Conservation (phyloP, 2,329 filamentous ascomycete species). For the Colletotrichum sp. region DNA sequence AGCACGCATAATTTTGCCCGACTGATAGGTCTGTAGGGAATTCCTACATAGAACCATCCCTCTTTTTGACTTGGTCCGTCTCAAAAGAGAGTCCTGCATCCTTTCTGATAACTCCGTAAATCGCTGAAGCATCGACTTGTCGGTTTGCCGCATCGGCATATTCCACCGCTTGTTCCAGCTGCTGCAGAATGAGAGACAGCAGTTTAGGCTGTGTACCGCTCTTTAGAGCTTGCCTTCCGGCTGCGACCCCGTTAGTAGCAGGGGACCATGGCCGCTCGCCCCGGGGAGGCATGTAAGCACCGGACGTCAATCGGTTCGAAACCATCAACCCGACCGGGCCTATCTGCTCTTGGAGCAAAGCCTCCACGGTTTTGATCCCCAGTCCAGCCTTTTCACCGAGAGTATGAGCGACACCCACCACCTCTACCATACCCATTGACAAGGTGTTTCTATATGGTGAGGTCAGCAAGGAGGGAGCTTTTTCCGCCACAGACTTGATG, state of each 20-base stretch:
- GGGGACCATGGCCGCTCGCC: background rate
- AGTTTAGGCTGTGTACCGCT: background rate
- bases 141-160: background rate
- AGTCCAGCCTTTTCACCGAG: background rate
- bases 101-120: background rate
- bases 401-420: background rate
- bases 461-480: fast-evolving
- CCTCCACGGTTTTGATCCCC: background rate
- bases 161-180: background rate
- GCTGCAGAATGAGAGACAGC: background rate
- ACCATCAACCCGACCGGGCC: background rate
- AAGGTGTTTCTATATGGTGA: background rate
- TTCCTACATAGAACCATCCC: background rate
- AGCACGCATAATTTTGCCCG: fast-evolving
- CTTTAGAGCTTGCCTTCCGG: background rate
- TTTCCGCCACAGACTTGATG: background rate
- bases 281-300: background rate
- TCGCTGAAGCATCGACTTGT: background rate
- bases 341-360: background rate
- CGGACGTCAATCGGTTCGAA: background rate
- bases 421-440: background rate
- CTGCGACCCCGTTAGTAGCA: background rate
- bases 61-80: background rate
- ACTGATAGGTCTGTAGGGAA: background rate
- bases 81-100: background rate